These are phyloP conservation scores for Vanrija humicola DNA, from an alignment of 1,284 basidiomycete species.

Conservation along the genomic window DNA sequence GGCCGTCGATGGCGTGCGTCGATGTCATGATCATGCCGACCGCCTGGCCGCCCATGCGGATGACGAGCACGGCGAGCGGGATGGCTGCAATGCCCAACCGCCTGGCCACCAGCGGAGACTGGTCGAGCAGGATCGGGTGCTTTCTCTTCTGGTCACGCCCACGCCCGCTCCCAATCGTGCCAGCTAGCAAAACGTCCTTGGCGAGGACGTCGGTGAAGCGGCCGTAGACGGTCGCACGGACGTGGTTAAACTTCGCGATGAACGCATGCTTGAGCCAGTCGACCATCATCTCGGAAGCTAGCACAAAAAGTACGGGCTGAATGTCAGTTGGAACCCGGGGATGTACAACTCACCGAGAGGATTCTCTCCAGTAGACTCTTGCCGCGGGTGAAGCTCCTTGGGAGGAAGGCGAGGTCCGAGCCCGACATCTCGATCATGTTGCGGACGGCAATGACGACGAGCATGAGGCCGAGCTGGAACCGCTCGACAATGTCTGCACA, in stretches of 20 bases:
- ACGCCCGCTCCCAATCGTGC: conserved; percentile 38
- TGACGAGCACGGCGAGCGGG: conserved; percentile 84
- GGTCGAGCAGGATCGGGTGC: conserved; percentile 74
- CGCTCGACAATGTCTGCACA: conserved; percentile 98
- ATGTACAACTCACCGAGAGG: conserved; percentile 64
- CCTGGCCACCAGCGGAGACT: conserved; percentile 89
- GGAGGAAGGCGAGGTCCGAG: conserved; percentile 74
- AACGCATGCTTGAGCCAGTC: conserved; percentile 99
- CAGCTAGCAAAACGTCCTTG: conserved; percentile 82
- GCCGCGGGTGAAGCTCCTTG: conserved; percentile 78
- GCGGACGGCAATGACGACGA: conserved; percentile 83
- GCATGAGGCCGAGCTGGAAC: conserved; percentile 89
- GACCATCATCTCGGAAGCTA: conserved; percentile 88
- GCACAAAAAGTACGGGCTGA: conserved; percentile 85
- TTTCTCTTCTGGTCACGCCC: conserved; percentile 53
- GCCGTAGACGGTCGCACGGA: conserved; percentile 91
- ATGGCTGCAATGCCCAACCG: conserved; percentile 90
- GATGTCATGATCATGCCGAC: conserved; percentile 57
- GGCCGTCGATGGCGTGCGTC: conserved; percentile 25
- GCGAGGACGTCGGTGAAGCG: conserved; percentile 95
- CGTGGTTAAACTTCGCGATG: conserved; percentile 94
- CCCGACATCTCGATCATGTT: conserved; percentile 94
- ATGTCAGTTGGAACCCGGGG: conserved; percentile 4
- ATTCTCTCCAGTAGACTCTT: conserved; percentile 72
- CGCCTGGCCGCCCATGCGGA: conserved; percentile 82